Percentiles rank a stretch among this genome's conserved stretches.
Conservation (phyloP, 2,329 filamentous ascomycete species). For the Ophiostoma perfectum region DNA sequence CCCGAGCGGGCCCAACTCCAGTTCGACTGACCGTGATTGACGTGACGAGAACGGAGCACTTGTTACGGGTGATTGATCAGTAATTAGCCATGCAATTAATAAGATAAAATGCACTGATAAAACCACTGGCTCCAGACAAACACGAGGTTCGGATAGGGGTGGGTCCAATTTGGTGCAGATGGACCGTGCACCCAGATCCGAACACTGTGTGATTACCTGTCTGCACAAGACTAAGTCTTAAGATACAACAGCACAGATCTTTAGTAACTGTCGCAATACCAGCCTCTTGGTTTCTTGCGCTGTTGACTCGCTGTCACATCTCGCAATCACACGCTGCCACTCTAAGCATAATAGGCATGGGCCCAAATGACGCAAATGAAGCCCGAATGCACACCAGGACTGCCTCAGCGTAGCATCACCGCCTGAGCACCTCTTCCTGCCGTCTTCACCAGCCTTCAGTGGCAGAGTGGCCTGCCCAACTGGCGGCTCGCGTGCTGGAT, state of each 20-base stretch:
- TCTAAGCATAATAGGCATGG: background rate
- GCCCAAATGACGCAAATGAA: background rate
- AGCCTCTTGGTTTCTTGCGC: background rate
- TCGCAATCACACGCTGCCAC: background rate
- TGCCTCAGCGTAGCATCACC: too few species aligned
- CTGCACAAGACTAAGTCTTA: too few species aligned
- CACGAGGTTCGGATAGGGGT: background rate
- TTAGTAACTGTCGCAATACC: background rate
- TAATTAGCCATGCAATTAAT: background rate
- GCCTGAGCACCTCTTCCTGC: too few species aligned
- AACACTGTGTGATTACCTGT: background rate
- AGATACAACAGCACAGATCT: too few species aligned
- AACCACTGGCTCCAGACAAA: background rate
- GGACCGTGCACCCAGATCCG: background rate
- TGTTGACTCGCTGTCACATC: background rate
- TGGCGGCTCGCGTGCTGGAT: background rate
- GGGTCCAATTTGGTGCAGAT: background rate
- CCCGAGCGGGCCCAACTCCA: too few species aligned
- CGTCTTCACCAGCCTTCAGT: background rate
- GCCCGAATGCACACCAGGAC: background rate
- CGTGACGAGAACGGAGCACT: slow-evolving; percentile 5
- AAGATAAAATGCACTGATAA: background rate
- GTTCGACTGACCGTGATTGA: background rate
- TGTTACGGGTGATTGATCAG: background rate
- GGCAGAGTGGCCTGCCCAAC: background rate